Base-by-base conservation (phyloP, 805 yeast genomes). In the Zygosaccharomyces rouxii region DNA sequence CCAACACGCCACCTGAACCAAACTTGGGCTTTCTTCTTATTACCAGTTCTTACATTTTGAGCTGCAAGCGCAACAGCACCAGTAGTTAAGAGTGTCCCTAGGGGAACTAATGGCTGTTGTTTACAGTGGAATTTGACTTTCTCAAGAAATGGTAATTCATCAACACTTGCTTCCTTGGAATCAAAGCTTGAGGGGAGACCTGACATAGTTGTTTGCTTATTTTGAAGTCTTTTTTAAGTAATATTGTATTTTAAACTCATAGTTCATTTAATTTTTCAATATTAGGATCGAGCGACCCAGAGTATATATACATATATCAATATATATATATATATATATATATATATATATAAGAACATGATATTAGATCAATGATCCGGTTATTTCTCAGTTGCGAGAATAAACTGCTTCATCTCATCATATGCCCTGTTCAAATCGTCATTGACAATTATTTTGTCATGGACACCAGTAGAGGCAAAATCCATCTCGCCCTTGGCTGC, bases 381-480 rank as follows among this genome's bases (percentile, higher is more conserved):
- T 25, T 46, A 46, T 46, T 63, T 62, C 49, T 75, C 28, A 29
- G 28, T 29, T 10, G 28, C 74, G 55, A 86, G 74, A 53, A 90
- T 83, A 65, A 89, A 94, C 37, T 75, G 79, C 71, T 81, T 87
- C 64, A 94, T 79, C 69, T 90, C 87, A 31, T 60, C 59, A 72
- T 94, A 94, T 18, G 98, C 97, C 66, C 75, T 83, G 26, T 94
- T 96, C 57, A 94, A 77, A 62, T 92, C 89, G 62, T 90, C 97
- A 66, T 94, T 94, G 58, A 94, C 90, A 57, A 94, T 81, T 50
- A 85, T 77, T 66, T 76, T 75, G 71, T 94, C 99, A 66, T 94
- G 97, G 41, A 95, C 95, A 53, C 97, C 97, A 54, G 89, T 80
- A 63, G 86, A 70, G 33, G 97, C 84, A 68, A 81, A 95, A 55